A percentile compares a stretch with the other conserved stretches of the same genome.
These are phyloP conservation scores for Scenedesmus sp. DNA, from an alignment of 163 green algal species.

Conservation along the genomic window DNA sequence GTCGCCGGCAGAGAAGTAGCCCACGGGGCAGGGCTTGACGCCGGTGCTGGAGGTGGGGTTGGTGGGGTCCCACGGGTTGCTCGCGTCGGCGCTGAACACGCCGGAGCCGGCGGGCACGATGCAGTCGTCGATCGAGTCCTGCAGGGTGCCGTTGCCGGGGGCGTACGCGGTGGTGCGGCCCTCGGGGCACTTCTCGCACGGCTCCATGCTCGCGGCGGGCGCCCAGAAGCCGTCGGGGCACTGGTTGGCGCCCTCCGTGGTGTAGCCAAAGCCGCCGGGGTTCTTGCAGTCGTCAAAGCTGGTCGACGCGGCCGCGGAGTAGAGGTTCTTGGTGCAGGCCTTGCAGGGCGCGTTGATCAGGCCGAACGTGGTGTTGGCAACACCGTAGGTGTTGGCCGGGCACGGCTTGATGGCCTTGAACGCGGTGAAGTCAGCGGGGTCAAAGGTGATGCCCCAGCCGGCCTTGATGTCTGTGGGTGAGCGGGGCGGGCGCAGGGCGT, in stretches of 20 bases:
- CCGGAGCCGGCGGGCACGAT: too few relatives aligned
- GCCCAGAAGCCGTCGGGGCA: background rate
- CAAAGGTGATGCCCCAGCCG: background rate
- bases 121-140: background rate
- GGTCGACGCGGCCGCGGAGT: background rate
- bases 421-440: background rate
- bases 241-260: constrained; percentile 8
- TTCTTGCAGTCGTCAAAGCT: constrained; percentile 2
- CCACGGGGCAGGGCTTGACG: too few relatives aligned
- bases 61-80: too few relatives aligned
- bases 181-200: background rate
- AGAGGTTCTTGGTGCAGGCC: background rate
- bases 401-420: background rate
- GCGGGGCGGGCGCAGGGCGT: too few relatives aligned
- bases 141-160: background rate
- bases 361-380: too few relatives aligned
- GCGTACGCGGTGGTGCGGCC: background rate
- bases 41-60: too few relatives aligned
- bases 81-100: too few relatives aligned
- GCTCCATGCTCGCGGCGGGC: background rate
- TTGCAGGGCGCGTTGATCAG: background rate
- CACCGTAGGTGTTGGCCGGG: background rate
- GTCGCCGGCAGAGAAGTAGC: too few relatives aligned
- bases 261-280: constrained; percentile 14
- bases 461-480: constrained; percentile 13